Percentiles rank a stretch among this genome's conserved stretches.
phyloP scores from a whole-genome alignment of 179 eudicot species.

The Silene noctiflora region DNA sequence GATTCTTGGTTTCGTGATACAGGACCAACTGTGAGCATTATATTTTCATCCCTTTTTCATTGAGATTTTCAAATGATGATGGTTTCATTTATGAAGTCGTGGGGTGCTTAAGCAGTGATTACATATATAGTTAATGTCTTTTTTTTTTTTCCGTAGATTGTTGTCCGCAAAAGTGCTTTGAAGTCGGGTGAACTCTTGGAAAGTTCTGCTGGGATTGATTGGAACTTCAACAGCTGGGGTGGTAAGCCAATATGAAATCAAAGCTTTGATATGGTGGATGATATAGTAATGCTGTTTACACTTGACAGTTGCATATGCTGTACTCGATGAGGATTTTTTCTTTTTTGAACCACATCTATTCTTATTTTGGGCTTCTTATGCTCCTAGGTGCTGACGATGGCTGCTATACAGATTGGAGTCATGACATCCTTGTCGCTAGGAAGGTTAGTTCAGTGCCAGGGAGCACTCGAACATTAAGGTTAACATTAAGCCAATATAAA shows the following conservation, averaged over 20 bases:
- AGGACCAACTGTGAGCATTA: conserved; percentile 80
- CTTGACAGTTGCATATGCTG: no score
- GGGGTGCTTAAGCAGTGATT: no score
- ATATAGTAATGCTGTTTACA: not conserved
- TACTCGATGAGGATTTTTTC: not conserved
- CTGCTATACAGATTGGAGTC: conserved; percentile 86
- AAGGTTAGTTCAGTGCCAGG: conserved; percentile 47
- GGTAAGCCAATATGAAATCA: conserved; percentile 39
- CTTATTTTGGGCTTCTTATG: conserved; percentile 27
- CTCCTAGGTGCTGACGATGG: conserved; percentile 19
- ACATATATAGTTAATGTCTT: not conserved
- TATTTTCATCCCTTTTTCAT: not conserved
- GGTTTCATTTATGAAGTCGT: not conserved
- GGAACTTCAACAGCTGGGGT: conserved; percentile 92
- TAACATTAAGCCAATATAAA: no score
- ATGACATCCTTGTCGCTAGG: conserved; percentile 67
- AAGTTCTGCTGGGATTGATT: conserved; percentile 76
- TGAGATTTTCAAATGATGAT: not conserved
- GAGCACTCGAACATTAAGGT: not conserved
- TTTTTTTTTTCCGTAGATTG: conserved; percentile 50
- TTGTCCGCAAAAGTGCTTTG: conserved; percentile 41
- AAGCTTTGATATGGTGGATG: no score
- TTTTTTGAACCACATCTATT: not conserved
- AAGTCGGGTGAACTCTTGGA: not conserved
- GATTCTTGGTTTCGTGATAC: conserved; percentile 96